phyloP scores from a whole-genome alignment of 768 basidiomycete genomes.

The Coprinellus micaceus region DNA sequence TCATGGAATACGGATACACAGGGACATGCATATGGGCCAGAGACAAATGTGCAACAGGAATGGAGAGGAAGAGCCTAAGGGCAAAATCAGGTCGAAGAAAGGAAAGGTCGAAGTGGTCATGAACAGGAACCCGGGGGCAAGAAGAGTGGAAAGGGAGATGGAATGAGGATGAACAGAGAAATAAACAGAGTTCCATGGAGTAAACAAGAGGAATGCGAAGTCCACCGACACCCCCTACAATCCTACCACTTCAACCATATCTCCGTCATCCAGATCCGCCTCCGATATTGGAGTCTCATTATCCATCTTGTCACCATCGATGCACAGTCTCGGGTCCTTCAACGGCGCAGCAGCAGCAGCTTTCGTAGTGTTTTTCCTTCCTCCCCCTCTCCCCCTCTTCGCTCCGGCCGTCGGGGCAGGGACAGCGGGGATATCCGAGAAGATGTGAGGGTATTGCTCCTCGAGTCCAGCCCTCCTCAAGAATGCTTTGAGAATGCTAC shows the following conservation, averaged over 20 bases:
- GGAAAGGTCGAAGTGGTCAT: too few species aligned
- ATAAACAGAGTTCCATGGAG: too few species aligned
- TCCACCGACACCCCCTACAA: constrained; percentile 30
- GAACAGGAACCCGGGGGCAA: too few species aligned
- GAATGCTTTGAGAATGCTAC: constrained; percentile 71
- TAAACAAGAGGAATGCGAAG: too few species aligned
- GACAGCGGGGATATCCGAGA: constrained; percentile 18
- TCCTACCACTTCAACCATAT: constrained; percentile 72
- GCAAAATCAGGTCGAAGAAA: too few species aligned
- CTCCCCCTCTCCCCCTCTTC: constrained; percentile 6
- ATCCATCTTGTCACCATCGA: constrained; percentile 74
- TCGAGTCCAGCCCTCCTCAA: constrained; percentile 63
- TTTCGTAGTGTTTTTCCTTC: constrained; percentile 26
- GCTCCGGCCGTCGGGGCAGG: constrained; percentile 16
- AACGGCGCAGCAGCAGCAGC: constrained; percentile 18
- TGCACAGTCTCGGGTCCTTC: constrained; percentile 47
- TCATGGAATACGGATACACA: too few species aligned
- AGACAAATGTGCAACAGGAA: too few species aligned
- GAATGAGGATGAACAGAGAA: too few species aligned
- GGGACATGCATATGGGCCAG: too few species aligned
- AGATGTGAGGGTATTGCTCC: constrained; percentile 45
- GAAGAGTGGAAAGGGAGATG: too few species aligned
- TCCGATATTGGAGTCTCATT: constrained; percentile 57
- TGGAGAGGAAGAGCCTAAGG: too few species aligned
- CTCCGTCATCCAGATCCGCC: constrained; percentile 75